Evolutionary conservation across 2,329 filamentous ascomycete genomes (phyloP).

Genomic region (Hortaea sp.): DNA sequence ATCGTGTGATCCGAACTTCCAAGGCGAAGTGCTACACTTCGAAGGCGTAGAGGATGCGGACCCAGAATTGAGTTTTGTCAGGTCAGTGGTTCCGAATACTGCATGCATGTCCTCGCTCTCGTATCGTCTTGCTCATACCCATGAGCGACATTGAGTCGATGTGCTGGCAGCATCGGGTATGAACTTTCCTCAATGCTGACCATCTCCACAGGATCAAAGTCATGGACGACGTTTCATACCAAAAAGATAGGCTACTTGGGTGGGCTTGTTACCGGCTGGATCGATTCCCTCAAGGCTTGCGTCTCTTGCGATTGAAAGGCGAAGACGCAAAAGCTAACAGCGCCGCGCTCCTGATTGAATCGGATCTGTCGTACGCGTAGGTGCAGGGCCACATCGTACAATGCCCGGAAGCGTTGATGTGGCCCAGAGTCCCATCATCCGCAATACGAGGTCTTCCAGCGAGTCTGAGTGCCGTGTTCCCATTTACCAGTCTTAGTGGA

Average conservation of each 20-base stretch:
- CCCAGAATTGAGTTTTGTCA: slow-evolving; percentile 39
- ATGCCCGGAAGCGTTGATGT: too few relatives aligned
- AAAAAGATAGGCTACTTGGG: slow-evolving; percentile 62
- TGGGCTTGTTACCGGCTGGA: slow-evolving; percentile 88
- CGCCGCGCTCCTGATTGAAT: slow-evolving; percentile 59
- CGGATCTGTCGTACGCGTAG: not conserved
- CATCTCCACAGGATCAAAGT: slow-evolving; percentile 57
- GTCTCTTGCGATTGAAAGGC: slow-evolving; percentile 69
- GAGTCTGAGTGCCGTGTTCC: too few relatives aligned
- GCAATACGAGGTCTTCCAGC: too few relatives aligned
- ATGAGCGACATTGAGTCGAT: too few relatives aligned
- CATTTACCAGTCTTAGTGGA: too few relatives aligned
- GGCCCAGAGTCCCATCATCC: too few relatives aligned
- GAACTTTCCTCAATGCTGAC: too few relatives aligned
- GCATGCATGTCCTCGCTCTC: not conserved
- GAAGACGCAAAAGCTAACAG: slow-evolving; percentile 50
- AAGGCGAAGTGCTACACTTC: slow-evolving; percentile 35
- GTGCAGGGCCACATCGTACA: too few relatives aligned
- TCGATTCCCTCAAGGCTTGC: slow-evolving; percentile 62
- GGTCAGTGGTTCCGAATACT: slow-evolving; percentile 26
- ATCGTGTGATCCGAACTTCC: slow-evolving; percentile 35
- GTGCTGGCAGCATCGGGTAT: too few relatives aligned
- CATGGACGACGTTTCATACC: slow-evolving; percentile 72
- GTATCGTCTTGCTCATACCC: too few relatives aligned
- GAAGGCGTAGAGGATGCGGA: slow-evolving; percentile 32